Base-by-base conservation (phyloP, 495 filamentous ascomycete species). In the Lentithecium fluviatile region DNA sequence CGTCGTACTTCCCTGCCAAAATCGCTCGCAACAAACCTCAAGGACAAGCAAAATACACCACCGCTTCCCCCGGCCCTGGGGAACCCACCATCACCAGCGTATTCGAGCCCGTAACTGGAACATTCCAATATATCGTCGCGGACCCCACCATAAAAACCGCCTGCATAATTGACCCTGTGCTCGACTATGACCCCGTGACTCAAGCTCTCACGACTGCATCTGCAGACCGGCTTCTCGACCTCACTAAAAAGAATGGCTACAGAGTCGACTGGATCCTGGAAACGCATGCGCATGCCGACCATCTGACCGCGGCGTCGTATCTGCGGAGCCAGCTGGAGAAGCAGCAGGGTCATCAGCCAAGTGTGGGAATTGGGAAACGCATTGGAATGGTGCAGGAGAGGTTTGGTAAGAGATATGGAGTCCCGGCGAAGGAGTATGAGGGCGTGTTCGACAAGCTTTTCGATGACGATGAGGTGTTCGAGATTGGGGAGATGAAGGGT, bases 281-380 rank as follows among this genome's bases (percentile, higher is more conserved):
- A 65, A 85, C 84, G 0, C 83, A 85, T 64, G 77, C 75, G 12
- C 84, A 87, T 64, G 84, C 84, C 43, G 83, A 85, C 71, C 83
- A 86, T 64, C 68, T 85, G n/a, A 85, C 81, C 0, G 78, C 83
- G 0, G 69, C 82, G 0, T 70, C 69, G 5, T 87, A 85, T 57
- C 72, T 87, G 0, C 82, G 83, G 63, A 57, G 51, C 1, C 62
- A 68, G 15, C 75, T 86, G 49, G 23, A 42, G 45, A 38, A 29
- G 20, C 0, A 69, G 73, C 45, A 65, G 60, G 11, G 56, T 34
- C 2, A 72, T 65, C 69, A 8, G 64, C 79, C 77, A 0, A 38
- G 60, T 6, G 75, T 85, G 12, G 72, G 78, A 48, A 85, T 85
- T 55, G 84, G 83, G 29, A 76, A 77, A 53, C 75, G 82, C 13